Evolutionary conservation across 768 basidiomycete species (phyloP).

Genomic region (Chiua virens): DNA sequence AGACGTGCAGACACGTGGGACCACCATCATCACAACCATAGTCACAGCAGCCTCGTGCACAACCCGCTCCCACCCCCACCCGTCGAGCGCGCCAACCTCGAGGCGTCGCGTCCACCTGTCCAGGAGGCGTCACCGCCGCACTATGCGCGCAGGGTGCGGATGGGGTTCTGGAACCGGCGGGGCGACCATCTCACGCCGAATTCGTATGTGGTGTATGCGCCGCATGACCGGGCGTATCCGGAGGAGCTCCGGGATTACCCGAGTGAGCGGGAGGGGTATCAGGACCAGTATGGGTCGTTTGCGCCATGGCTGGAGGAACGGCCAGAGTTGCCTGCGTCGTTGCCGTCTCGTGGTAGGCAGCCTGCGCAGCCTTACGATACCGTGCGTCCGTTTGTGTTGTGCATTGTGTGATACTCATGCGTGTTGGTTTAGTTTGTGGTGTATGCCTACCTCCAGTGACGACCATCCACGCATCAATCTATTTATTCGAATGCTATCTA

Average conservation of each 20-base stretch:
- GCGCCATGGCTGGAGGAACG: constrained; percentile 42
- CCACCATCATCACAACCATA: too few species aligned
- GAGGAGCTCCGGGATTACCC: constrained; percentile 63
- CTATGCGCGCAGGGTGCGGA: constrained; percentile 40
- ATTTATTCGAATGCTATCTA: constrained; percentile 21
- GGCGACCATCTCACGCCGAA: constrained; percentile 65
- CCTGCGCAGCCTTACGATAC: constrained; percentile 57
- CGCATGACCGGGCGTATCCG: constrained; percentile 54
- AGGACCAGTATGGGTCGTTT: constrained; percentile 49
- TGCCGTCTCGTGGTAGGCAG: constrained; percentile 55
- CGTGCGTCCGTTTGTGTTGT: constrained; percentile 30
- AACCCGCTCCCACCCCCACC: constrained; percentile 34
- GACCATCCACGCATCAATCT: not conserved
- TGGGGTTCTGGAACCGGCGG: constrained; percentile 73
- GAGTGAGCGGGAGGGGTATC: constrained; percentile 50
- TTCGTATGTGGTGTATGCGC: constrained; percentile 67
- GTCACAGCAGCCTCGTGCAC: not conserved
- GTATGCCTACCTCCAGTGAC: constrained; percentile 35
- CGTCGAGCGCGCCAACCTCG: constrained; percentile 21
- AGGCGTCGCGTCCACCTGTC: constrained; percentile 25
- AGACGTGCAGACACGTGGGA: constrained; percentile 6
- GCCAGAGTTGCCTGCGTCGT: constrained; percentile 60
- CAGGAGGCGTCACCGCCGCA: constrained; percentile 32
- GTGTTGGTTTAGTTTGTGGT: constrained; percentile 36
- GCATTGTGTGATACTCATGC: not conserved